A percentile compares a stretch with the other conserved stretches of the same genome.
phyloP scores from a whole-genome alignment of 2,329 filamentous ascomycete genomes.

The Rasamsonia emersonii region DNA sequence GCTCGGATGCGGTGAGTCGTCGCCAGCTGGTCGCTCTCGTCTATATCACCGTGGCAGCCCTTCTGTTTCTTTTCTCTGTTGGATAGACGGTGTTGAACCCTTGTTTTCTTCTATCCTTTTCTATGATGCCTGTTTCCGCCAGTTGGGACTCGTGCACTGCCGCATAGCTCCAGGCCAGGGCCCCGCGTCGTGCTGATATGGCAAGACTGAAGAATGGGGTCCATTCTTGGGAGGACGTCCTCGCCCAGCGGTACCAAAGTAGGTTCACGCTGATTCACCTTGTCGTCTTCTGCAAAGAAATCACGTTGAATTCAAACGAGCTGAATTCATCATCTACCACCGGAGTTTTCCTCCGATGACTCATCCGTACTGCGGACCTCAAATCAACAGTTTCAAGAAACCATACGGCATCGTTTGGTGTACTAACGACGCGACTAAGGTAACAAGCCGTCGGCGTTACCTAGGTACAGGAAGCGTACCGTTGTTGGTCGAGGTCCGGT shows the following conservation, averaged over 20 bases:
- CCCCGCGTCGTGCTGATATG: slow-evolving; percentile 14
- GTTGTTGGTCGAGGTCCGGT: slow-evolving; percentile 6
- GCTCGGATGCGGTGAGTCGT: too few species aligned
- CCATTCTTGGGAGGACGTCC: slow-evolving; percentile 34
- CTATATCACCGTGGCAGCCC: too few species aligned
- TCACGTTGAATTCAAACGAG: too few species aligned
- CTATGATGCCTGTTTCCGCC: slow-evolving; percentile 2
- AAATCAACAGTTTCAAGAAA: not conserved
- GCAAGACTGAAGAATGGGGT: slow-evolving; percentile 27
- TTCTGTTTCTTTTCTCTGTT: too few species aligned
- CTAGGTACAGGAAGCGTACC: slow-evolving; percentile 10
- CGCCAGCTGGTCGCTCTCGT: too few species aligned
- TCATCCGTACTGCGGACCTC: too few species aligned
- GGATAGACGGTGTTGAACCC: too few species aligned
- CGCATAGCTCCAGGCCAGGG: slow-evolving; percentile 1
- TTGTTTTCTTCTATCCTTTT: too few species aligned
- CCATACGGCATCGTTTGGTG: not conserved
- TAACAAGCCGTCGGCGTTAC: slow-evolving; percentile 10
- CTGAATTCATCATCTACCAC: too few species aligned
- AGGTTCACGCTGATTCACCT: too few species aligned
- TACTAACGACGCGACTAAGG: slow-evolving; percentile 4
- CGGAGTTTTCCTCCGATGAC: too few species aligned
- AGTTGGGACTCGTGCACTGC: not conserved
- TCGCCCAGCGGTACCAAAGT: slow-evolving; percentile 33
- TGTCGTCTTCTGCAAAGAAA: too few species aligned